Percentiles rank a stretch among this genome's conserved stretches.
These are phyloP conservation scores for Paecilomyces sp. DNA, from an alignment of 2,329 filamentous ascomycete species.

Conservation along the genomic window DNA sequence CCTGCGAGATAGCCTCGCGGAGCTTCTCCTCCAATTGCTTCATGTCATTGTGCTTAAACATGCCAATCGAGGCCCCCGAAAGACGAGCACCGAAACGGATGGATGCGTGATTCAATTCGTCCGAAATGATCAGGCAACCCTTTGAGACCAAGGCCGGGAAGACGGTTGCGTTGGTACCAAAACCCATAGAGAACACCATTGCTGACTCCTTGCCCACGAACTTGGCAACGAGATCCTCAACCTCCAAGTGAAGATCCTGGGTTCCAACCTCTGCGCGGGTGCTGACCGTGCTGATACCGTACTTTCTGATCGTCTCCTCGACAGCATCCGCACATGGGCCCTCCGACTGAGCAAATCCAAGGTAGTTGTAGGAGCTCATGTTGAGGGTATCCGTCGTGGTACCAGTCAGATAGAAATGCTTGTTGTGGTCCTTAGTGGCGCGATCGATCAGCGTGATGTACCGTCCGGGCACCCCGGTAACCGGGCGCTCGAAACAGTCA, in stretches of 20 bases:
- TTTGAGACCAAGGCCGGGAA: conserved; percentile 91
- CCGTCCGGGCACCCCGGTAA: conserved; percentile 86
- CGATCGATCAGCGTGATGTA: conserved; percentile 92
- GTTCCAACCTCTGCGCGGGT: conserved; percentile 79
- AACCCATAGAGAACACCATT: conserved; percentile 99
- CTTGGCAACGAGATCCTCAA: conserved; percentile 78
- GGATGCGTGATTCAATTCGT: conserved; percentile 95
- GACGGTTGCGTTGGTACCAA: conserved; percentile 86
- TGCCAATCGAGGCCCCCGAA: conserved; percentile 88
- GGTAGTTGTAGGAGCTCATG: conserved; percentile 99
- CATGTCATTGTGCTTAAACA: conserved; percentile 99
- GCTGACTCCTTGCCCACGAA: conserved; percentile 93
- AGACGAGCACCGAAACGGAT: conserved; percentile 92
- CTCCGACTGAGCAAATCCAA: conserved; percentile 95
- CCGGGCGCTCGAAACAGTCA: conserved; percentile 90
- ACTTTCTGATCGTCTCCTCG: conserved; percentile 76
- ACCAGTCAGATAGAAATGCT: conserved; percentile 80
- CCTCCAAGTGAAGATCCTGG: conserved; percentile 77
- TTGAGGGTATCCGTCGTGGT: conserved; percentile 92
- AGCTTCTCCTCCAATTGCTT: conserved; percentile 74
- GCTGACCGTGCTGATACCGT: conserved; percentile 76
- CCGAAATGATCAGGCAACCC: conserved; percentile 88
- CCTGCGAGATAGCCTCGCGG: conserved; percentile 89
- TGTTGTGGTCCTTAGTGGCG: conserved; percentile 84
- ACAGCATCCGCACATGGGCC: conserved; percentile 92